Conservation (phyloP, 2,329 filamentous ascomycete species). For the Coleophoma cylindrospora region DNA sequence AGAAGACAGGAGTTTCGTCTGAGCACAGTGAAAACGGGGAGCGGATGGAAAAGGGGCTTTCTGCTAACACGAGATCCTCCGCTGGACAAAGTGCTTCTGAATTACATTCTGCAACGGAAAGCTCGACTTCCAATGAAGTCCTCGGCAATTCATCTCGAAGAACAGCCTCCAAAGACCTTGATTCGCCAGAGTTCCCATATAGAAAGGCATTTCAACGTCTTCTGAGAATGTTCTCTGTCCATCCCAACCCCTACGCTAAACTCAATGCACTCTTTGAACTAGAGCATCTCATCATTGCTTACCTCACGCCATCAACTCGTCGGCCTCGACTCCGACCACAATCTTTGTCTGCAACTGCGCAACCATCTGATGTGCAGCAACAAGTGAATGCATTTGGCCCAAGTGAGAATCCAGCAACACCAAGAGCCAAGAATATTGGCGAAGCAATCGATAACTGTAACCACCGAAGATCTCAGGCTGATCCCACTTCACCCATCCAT, state of each 20-base stretch:
- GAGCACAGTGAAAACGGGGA: constrained; percentile 14
- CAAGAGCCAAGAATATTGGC: constrained; percentile 47
- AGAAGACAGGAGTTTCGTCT: constrained; percentile 28
- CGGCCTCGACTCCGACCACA: constrained; percentile 22
- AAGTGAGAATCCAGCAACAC: constrained; percentile 17
- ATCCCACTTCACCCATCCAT: constrained; percentile 65
- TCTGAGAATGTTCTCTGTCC: constrained; percentile 80
- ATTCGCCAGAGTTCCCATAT: constrained; percentile 65
- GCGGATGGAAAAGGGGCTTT: constrained; percentile 16
- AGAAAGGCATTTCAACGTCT: constrained; percentile 74
- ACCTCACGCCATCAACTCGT: constrained; percentile 48
- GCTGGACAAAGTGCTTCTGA: constrained; percentile 16
- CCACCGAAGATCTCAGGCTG: constrained; percentile 58
- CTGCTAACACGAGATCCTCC: constrained; percentile 12
- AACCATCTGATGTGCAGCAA: constrained; percentile 51
- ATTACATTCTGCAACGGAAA: constrained; percentile 18
- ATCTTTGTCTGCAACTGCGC: constrained; percentile 25
- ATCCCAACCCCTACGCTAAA: constrained; percentile 84
- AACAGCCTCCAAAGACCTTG: constrained; percentile 18
- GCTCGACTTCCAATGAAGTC: constrained; percentile 22
- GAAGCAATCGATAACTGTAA: constrained; percentile 66
- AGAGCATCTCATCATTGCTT: constrained; percentile 75
- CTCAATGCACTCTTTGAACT: constrained; percentile 79
- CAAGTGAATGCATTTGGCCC: constrained; percentile 23
- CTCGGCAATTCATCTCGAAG: constrained; percentile 11